These are phyloP conservation scores for Populus tomentosa DNA, from an alignment of 441 rosid species.

Conservation along the genomic window DNA sequence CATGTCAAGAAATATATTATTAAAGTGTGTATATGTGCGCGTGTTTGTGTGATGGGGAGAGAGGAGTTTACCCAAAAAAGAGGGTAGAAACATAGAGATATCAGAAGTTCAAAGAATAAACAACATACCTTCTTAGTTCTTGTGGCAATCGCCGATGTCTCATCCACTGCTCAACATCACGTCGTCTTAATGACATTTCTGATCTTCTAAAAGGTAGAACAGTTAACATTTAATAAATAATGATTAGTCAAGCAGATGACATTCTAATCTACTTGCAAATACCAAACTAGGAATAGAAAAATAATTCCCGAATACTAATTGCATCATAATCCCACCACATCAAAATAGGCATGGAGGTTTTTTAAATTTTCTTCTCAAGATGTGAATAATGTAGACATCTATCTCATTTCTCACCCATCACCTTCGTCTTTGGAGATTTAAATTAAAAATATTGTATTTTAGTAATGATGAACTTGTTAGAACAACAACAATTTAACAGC, in stretches of 20 bases:
- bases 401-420: background rate
- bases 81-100: background rate
- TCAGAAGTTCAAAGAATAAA: background rate
- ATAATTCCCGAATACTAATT: background rate
- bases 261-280: background rate
- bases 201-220: slow-evolving; percentile 41
- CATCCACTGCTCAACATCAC: slow-evolving; percentile 96
- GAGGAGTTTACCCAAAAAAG: background rate
- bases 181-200: slow-evolving; percentile 76
- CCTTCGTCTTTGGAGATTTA: background rate
- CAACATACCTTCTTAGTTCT: slow-evolving; percentile 50
- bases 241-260: background rate
- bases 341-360: background rate
- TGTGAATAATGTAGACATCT: background rate
- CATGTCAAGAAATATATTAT: too few species aligned
- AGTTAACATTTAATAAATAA: slow-evolving; percentile 8
- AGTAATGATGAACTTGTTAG: too few species aligned
- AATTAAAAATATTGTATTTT: background rate
- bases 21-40: too few species aligned
- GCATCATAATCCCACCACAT: background rate
- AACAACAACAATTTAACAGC: too few species aligned
- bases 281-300: background rate
- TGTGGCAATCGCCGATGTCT: slow-evolving; percentile 77
- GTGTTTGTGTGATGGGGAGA: background rate
- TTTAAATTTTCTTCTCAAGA: background rate